A percentile compares a stretch with the other conserved stretches of the same genome.
Conservation (phyloP, 768 basidiomycete species). For the Filobasidium wieringae region DNA sequence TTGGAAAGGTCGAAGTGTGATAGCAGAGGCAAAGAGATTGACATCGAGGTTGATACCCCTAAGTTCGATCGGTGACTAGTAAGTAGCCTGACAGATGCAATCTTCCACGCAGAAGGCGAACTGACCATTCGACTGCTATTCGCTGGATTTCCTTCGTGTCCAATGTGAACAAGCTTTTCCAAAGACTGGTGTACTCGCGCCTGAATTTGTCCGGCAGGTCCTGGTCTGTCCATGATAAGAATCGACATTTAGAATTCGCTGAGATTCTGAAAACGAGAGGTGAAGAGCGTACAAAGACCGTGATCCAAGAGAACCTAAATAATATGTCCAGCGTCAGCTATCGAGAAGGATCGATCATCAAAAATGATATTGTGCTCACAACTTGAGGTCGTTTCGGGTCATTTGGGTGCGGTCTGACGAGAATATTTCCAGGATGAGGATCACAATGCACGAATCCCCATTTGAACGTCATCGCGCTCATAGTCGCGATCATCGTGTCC, state of each 20-base stretch:
- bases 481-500: slow-evolving; percentile 76
- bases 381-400: slow-evolving; percentile 42
- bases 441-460: slow-evolving; percentile 79
- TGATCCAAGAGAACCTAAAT: slow-evolving; percentile 78
- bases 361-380: slow-evolving; percentile 19
- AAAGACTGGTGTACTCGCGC: slow-evolving; percentile 63
- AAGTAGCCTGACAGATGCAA: not conserved
- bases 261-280: not conserved
- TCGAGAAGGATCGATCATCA: not conserved
- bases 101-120: not conserved
- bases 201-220: slow-evolving; percentile 55
- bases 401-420: slow-evolving; percentile 58
- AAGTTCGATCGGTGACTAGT: not conserved
- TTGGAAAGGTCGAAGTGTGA: slow-evolving; percentile 39
- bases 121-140: slow-evolving; percentile 31
- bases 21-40: slow-evolving; percentile 40
- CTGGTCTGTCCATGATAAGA: slow-evolving; percentile 44
- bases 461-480: slow-evolving; percentile 72
- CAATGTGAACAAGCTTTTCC: slow-evolving; percentile 44
- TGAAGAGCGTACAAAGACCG: slow-evolving; percentile 49
- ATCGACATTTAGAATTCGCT: not conserved
- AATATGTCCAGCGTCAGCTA: not conserved
- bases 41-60: slow-evolving; percentile 38
- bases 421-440: slow-evolving; percentile 47
- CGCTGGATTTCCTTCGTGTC: slow-evolving; percentile 37